Evolutionary conservation across 2,329 filamentous ascomycete genomes (phyloP).

Genomic region (Fusarium sp.): DNA sequence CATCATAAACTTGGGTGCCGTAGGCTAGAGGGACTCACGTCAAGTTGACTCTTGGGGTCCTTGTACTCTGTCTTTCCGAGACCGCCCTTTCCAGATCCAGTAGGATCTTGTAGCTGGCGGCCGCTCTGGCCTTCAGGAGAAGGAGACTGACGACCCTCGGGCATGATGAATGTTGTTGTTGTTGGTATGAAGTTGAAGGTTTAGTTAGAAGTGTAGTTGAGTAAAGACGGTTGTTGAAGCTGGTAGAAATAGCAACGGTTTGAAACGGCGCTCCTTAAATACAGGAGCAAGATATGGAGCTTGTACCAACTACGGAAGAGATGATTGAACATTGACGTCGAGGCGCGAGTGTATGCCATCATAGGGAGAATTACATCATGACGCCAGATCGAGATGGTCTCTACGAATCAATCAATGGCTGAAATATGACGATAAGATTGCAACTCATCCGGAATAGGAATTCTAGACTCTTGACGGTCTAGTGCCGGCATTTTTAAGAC

Average conservation of each 20-base stretch:
- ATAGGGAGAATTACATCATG: constrained; percentile 43
- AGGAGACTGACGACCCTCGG: constrained; percentile 82
- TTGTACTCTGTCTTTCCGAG: constrained; percentile 61
- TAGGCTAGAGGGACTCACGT: constrained; percentile 50
- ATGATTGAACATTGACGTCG: constrained; percentile 42
- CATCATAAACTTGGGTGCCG: background rate
- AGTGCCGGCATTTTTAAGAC: constrained; percentile 15
- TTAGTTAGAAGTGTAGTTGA: background rate
- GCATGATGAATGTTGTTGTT: constrained; percentile 66
- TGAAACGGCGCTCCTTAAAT: constrained; percentile 11
- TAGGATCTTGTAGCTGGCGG: constrained; percentile 69
- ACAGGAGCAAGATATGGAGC: background rate
- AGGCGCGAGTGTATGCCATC: constrained; percentile 39
- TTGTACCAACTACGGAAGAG: background rate
- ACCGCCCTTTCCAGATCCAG: constrained; percentile 68
- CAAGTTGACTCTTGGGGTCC: constrained; percentile 61
- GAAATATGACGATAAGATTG: background rate
- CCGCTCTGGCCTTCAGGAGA: constrained; percentile 75
- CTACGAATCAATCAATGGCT: background rate
- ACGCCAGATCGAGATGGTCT: constrained; percentile 32
- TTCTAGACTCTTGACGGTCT: background rate
- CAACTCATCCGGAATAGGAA: background rate
- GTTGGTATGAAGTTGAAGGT: background rate
- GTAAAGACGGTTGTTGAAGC: background rate
- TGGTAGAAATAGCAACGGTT: background rate